Base-by-base conservation (phyloP, 768 basidiomycete genomes). In the Lactarius pseudohatsudake region DNA sequence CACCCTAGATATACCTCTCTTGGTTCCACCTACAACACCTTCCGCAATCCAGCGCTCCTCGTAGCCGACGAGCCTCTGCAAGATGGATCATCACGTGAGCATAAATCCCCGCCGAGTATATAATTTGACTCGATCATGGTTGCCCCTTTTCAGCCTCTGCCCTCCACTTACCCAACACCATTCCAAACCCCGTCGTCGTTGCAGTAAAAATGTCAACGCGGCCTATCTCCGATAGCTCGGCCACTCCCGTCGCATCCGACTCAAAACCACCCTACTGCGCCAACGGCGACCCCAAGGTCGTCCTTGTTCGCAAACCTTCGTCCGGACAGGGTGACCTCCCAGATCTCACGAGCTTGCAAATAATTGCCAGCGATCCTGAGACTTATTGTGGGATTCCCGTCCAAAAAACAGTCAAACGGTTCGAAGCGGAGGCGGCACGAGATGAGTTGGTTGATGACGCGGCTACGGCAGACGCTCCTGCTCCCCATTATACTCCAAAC, bases 1-100 rank as follows among this genome's bases (percentile, higher is more conserved):
- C 61, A 20, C 6, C 15, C 9, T 69, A 96, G 95, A n/a, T 99
- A 96, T 77, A 99, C 97, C 2, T 98, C 96, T 5, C 85, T 99
- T 22, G 96, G 97, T 20, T 97, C 96, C 13, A 94, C 91, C 9
- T 92, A 86, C 77, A 97, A 98, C 78, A 98, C 97, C 0, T 90
- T 89, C 74, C 94, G 88, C 0, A 98, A 98, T 72, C 96, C 96
- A 2, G 88, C 92, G 1, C 85, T 98, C 3, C 79, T 75, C 55
- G 64, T 79, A 34, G 61, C 64, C 40, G 62, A 70, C n/a, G 50
- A 59, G 2, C 72, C 72, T 69, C 34, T 43, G 72, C 40, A 20
- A 59, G 72, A 61, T 59, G 75, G 32, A 64, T 77, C 34, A 26
- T 64, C 54, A 59, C 61, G 56, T 57, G 64, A 69, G 47, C 47